Evolutionary conservation across 768 basidiomycete genomes (phyloP).

Genomic region (Mycena vulgaris): DNA sequence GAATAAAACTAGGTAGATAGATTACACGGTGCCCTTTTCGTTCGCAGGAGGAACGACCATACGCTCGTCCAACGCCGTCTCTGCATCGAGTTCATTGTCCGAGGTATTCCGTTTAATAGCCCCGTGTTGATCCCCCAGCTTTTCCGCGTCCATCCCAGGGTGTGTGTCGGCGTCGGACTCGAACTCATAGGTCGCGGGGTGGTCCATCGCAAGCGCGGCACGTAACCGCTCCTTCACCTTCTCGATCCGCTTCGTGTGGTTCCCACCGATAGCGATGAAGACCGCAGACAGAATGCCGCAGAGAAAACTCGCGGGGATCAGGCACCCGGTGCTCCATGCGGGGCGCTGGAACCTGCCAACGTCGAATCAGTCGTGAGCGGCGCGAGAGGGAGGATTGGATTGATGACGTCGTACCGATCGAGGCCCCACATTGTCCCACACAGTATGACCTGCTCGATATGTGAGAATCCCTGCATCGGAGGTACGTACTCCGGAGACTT

Average conservation of each 20-base stretch:
- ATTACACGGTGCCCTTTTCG: constrained; percentile 38
- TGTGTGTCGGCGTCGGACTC: constrained; percentile 7
- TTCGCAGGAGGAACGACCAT: constrained; percentile 54
- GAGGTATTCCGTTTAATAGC: constrained; percentile 15
- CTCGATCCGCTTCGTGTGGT: constrained; percentile 76
- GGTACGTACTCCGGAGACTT: neutral
- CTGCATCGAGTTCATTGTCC: constrained; percentile 34
- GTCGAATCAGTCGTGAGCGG: neutral
- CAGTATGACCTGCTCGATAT: constrained; percentile 64
- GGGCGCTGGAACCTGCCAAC: constrained; percentile 71
- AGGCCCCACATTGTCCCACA: constrained; percentile 89
- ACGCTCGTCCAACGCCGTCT: constrained; percentile 54
- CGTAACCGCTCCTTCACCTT: constrained; percentile 75
- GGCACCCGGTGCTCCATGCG: constrained; percentile 75
- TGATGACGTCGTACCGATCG: constrained; percentile 74
- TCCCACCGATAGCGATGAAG: constrained; percentile 81
- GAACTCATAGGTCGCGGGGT: constrained; percentile 32
- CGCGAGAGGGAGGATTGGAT: neutral
- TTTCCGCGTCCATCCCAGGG: constrained; percentile 7
- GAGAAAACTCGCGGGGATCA: constrained; percentile 83
- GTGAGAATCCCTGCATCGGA: neutral
- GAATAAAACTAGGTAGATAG: constrained; percentile 10
- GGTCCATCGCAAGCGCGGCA: constrained; percentile 56
- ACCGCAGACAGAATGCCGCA: constrained; percentile 84
- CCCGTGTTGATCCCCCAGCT: constrained; percentile 8